phyloP scores from a whole-genome alignment of 2,329 filamentous ascomycete genomes.

The Juglanconis juglandina region DNA sequence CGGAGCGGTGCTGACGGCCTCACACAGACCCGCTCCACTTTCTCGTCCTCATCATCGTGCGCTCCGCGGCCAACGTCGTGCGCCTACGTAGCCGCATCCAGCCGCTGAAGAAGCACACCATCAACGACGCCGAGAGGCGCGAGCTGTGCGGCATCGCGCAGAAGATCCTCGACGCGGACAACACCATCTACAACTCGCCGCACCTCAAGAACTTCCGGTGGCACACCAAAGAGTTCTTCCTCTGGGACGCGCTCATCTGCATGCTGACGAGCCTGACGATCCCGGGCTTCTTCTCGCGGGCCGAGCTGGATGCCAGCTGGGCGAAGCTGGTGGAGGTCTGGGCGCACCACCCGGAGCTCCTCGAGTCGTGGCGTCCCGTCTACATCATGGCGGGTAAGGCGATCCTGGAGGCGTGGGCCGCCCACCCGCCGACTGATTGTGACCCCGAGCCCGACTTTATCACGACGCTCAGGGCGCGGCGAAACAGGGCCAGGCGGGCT shows the following conservation, averaged over 20 bases:
- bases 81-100: conserved; percentile 22
- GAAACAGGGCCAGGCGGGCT: neutral
- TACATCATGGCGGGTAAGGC: conserved; percentile 28
- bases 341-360: conserved; percentile 28
- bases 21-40: conserved; percentile 32
- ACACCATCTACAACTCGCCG: conserved; percentile 25
- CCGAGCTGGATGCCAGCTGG: conserved; percentile 24
- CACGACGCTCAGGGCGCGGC: conserved; percentile 20
- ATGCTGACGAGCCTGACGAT: conserved; percentile 27
- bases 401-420: conserved; percentile 32
- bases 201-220: conserved; percentile 27
- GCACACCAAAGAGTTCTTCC: conserved; percentile 31
- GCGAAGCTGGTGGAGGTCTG: conserved; percentile 25
- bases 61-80: conserved; percentile 27
- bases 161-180: conserved; percentile 35
- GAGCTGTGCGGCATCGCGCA: conserved; percentile 30
- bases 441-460: conserved; percentile 23
- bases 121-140: conserved; percentile 22
- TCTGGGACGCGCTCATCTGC: conserved; percentile 31
- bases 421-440: conserved; percentile 11
- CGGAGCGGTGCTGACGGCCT: too few species aligned
- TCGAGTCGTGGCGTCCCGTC: conserved; percentile 26
- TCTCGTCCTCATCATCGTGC: conserved; percentile 26
- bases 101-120: conserved; percentile 24
- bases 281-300: conserved; percentile 19